Conservation (phyloP, 495 filamentous ascomycete genomes). For the Trichoderma reesei region DNA sequence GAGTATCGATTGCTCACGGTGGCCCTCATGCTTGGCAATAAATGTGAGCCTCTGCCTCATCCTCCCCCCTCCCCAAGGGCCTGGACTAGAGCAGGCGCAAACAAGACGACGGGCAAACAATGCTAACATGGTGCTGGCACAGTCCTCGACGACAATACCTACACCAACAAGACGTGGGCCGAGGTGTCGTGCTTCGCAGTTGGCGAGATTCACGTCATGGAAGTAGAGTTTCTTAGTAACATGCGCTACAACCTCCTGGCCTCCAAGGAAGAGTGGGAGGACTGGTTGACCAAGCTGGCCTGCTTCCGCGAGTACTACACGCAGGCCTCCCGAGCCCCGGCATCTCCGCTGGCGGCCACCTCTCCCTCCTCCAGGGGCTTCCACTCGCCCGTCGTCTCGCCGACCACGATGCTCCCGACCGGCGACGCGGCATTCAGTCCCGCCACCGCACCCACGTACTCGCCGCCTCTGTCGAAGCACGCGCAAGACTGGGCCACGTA, state of each 20-base stretch:
- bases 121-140: background rate
- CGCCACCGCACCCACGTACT: slow-evolving; percentile 19
- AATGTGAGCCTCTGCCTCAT: slow-evolving; percentile 51
- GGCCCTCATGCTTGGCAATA: slow-evolving; percentile 96
- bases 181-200: slow-evolving; percentile 95
- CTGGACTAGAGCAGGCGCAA: background rate
- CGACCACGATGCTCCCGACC: slow-evolving; percentile 30
- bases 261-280: slow-evolving; percentile 71
- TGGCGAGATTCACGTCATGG: slow-evolving; percentile 96
- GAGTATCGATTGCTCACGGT: slow-evolving; percentile 94
- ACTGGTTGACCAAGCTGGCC: slow-evolving; percentile 73
- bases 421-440: slow-evolving; percentile 20
- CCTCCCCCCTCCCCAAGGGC: background rate
- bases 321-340: slow-evolving; percentile 29
- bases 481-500: slow-evolving; percentile 9
- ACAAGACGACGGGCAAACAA: slow-evolving; percentile 12
- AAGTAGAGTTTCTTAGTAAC: slow-evolving; percentile 98
- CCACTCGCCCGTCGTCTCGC: slow-evolving; percentile 37
- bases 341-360: slow-evolving; percentile 25
- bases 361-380: slow-evolving; percentile 28
- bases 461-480: slow-evolving; percentile 17
- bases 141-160: slow-evolving; percentile 98
- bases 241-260: slow-evolving; percentile 90
- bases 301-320: slow-evolving; percentile 76
- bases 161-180: slow-evolving; percentile 99